phyloP scores from a whole-genome alignment of 2,329 filamentous ascomycete species.

The Nothomitra cinnamomea region DNA sequence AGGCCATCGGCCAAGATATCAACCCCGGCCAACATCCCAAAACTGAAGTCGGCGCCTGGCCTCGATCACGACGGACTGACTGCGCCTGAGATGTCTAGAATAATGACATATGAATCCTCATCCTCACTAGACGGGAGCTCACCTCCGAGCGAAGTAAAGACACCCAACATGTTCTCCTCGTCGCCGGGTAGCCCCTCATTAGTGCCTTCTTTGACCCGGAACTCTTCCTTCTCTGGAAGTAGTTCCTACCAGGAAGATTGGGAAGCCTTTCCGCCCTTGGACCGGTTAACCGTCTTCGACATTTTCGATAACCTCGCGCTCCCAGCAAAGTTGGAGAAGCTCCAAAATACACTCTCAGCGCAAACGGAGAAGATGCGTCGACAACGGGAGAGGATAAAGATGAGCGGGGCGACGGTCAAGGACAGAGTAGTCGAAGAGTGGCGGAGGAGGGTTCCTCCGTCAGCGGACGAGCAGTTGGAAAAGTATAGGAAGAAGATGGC shows the following conservation, averaged over 20 bases:
- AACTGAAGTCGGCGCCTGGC: constrained; percentile 14
- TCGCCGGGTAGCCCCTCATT: constrained; percentile 31
- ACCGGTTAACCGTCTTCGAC: constrained; percentile 82
- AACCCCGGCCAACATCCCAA: constrained; percentile 6
- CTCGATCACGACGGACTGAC: constrained; percentile 10
- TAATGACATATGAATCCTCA: constrained; percentile 13
- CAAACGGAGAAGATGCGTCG: constrained; percentile 75
- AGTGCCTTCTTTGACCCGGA: constrained; percentile 41
- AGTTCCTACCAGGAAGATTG: constrained; percentile 80
- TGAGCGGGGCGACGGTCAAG: constrained; percentile 59
- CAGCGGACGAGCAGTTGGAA: constrained; percentile 81
- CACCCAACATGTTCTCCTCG: constrained; percentile 27
- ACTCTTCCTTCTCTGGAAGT: constrained; percentile 61
- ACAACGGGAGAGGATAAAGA: constrained; percentile 66
- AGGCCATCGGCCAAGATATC: background rate
- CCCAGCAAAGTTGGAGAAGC: constrained; percentile 75
- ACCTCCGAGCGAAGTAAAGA: constrained; percentile 30
- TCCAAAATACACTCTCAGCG: constrained; percentile 64
- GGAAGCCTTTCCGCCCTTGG: constrained; percentile 72
- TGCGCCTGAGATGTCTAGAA: constrained; percentile 9
- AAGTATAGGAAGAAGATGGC: constrained; percentile 82
- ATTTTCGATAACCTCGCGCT: constrained; percentile 84
- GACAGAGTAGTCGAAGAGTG: constrained; percentile 86
- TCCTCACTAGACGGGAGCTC: constrained; percentile 29
- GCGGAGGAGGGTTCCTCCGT: constrained; percentile 59